These are phyloP conservation scores for Myriosclerotinia scirpicola DNA, from an alignment of 2,329 filamentous ascomycete species.

Conservation along the genomic window DNA sequence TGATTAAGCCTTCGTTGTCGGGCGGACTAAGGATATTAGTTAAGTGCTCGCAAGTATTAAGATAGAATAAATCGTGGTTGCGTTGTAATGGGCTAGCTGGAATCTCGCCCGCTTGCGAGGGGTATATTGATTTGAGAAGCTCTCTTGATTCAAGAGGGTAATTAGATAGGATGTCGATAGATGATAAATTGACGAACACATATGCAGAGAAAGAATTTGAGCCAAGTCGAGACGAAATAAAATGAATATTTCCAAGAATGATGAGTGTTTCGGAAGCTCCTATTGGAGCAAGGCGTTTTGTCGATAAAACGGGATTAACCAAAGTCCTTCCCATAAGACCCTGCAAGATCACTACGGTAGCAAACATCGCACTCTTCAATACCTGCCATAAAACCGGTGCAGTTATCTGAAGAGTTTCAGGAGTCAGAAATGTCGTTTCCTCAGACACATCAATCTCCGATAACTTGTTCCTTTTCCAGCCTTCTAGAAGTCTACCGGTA, in stretches of 20 bases:
- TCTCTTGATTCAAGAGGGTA: constrained; percentile 59
- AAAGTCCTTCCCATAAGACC: constrained; percentile 59
- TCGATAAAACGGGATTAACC: constrained; percentile 54
- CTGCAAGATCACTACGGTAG: constrained; percentile 60
- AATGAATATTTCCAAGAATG: constrained; percentile 65
- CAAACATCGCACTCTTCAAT: constrained; percentile 64
- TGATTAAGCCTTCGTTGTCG: constrained; percentile 59
- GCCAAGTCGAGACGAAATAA: constrained; percentile 65
- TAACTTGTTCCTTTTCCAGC: constrained; percentile 69
- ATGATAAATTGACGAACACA: constrained; percentile 66
- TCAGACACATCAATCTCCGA: constrained; percentile 64
- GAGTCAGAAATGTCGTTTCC: constrained; percentile 56
- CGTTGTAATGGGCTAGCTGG: constrained; percentile 64
- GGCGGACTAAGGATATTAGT: constrained; percentile 56
- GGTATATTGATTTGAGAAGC: constrained; percentile 49
- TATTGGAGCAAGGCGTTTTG: constrained; percentile 51
- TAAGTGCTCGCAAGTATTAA: constrained; percentile 70
- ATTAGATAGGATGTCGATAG: constrained; percentile 65
- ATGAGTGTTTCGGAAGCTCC: constrained; percentile 62
- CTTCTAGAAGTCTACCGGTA: constrained; percentile 49
- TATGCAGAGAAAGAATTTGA: constrained; percentile 67
- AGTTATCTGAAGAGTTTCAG: constrained; percentile 57
- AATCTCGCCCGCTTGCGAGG: constrained; percentile 50
- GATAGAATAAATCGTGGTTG: constrained; percentile 69
- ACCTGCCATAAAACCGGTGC: constrained; percentile 64